phyloP scores from a whole-genome alignment of 106 monocot species.

The Acanthochlamys bracteata region DNA sequence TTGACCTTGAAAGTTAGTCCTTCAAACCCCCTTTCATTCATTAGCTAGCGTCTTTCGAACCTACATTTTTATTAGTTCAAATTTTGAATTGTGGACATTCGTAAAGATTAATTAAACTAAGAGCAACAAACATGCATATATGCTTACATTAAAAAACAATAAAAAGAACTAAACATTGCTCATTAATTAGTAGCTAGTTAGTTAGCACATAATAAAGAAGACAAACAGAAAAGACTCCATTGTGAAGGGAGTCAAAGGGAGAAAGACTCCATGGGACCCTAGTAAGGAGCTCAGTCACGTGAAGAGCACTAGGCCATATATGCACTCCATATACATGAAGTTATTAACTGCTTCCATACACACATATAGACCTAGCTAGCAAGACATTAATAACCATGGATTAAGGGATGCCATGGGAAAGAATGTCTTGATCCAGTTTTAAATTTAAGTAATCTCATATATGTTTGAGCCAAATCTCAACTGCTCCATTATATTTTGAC shows the following conservation, averaged over 20 bases:
- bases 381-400: slow-evolving; percentile 3
- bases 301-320: slow-evolving; percentile 14
- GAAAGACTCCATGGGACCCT: slow-evolving; percentile 13
- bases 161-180: no score
- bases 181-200: not conserved
- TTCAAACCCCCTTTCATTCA: not conserved
- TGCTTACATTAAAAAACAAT: no score
- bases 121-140: no score
- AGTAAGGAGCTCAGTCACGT: slow-evolving; percentile 17
- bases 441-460: not conserved
- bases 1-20: not conserved
- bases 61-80: not conserved
- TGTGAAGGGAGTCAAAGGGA: slow-evolving; percentile 20
- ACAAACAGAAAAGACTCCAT: not conserved
- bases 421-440: slow-evolving; percentile 29
- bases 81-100: not conserved
- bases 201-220: not conserved
- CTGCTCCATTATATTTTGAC: slow-evolving; percentile 19
- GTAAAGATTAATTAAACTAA: no score
- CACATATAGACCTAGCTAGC: slow-evolving; percentile 12
- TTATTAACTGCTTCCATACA: slow-evolving; percentile 2
- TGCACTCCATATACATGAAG: no score
- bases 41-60: not conserved
- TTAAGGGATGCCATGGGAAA: slow-evolving; percentile 5
- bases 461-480: slow-evolving; percentile 3